A percentile compares a stretch with the other conserved stretches of the same genome.
Conservation (phyloP, 805 yeast species). For the Candida cerambycidarum region DNA sequence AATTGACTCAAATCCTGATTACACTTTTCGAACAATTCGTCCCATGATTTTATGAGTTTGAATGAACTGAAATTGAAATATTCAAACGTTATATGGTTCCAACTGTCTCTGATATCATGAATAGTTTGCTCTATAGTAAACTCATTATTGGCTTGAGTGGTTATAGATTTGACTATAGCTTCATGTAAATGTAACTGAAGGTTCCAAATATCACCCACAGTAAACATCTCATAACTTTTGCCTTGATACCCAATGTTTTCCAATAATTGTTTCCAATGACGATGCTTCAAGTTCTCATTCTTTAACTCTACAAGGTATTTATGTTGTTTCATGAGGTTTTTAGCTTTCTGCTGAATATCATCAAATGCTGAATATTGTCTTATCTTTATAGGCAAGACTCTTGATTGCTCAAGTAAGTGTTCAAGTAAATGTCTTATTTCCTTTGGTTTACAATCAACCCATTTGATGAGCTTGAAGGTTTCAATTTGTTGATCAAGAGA, state of each 20-base stretch:
- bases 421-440: conserved; percentile 51
- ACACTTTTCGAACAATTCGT: conserved; percentile 53
- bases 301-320: conserved; percentile 47
- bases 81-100: conserved; percentile 57
- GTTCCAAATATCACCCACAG: conserved; percentile 62
- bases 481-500: conserved; percentile 48
- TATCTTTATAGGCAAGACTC: conserved; percentile 55
- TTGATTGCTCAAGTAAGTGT: conserved; percentile 43
- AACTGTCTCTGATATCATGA: conserved; percentile 46
- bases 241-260: conserved; percentile 24
- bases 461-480: conserved; percentile 40
- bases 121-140: conserved; percentile 60
- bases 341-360: conserved; percentile 49
- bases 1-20: conserved; percentile 62
- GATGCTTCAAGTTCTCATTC: conserved; percentile 54
- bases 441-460: conserved; percentile 51
- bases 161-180: conserved; percentile 42
- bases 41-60: conserved; percentile 69
- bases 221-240: conserved; percentile 28
- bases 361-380: conserved; percentile 71
- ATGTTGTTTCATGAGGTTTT: conserved; percentile 37
- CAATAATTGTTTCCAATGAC: conserved; percentile 66
- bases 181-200: conserved; percentile 51
- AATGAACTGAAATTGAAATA: conserved; percentile 52
- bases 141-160: conserved; percentile 73